Conservation (phyloP, 345 rosid genomes). For the Brassica juncea region DNA sequence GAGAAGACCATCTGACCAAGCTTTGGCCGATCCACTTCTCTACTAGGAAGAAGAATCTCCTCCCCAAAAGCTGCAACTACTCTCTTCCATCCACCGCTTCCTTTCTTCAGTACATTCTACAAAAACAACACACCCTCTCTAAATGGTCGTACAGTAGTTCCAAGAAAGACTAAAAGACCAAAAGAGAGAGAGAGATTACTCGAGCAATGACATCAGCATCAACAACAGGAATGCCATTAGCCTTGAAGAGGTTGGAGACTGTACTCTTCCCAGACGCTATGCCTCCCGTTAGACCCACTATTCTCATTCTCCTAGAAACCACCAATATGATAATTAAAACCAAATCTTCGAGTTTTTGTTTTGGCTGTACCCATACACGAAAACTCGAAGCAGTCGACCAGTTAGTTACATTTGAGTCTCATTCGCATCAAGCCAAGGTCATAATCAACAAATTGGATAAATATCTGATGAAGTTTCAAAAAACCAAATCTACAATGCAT, state of each 20-base stretch:
- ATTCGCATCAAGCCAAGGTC: not conserved
- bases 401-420: not conserved
- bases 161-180: not conserved
- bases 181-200: slow-evolving; percentile 37
- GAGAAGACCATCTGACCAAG: slow-evolving; percentile 86
- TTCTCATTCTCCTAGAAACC: slow-evolving; percentile 53
- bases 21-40: slow-evolving; percentile 72
- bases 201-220: slow-evolving; percentile 88
- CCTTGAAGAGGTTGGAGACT: slow-evolving; percentile 75
- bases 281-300: slow-evolving; percentile 87
- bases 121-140: not conserved
- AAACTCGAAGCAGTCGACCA: not conserved
- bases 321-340: not conserved
- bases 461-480: slow-evolving; percentile 4
- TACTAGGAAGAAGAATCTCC: slow-evolving; percentile 56
- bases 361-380: too few relatives aligned
- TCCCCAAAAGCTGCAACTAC: slow-evolving; percentile 66
- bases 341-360: too few relatives aligned
- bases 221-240: slow-evolving; percentile 67
- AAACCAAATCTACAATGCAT: not conserved
- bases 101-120: slow-evolving; percentile 69
- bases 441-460: not conserved
- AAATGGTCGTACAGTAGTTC: not conserved
- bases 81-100: slow-evolving; percentile 62
- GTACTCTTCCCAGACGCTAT: slow-evolving; percentile 93